Evolutionary conservation across 345 rosid genomes (phyloP).

Genomic region (Clausena lansium): DNA sequence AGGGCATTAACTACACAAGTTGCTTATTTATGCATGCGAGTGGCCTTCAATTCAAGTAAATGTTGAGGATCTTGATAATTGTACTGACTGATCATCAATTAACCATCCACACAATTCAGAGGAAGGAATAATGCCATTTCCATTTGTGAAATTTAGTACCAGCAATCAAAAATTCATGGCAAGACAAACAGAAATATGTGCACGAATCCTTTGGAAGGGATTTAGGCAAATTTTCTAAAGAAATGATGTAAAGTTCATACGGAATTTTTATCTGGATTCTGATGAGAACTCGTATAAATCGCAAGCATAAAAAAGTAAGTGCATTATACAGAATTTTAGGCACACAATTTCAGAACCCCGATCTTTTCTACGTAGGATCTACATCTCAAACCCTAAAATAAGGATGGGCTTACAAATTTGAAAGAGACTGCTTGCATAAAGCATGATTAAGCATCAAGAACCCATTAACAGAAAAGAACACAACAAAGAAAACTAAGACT

Average conservation of each 20-base stretch:
- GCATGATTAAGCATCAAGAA: not conserved
- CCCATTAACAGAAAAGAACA: not conserved
- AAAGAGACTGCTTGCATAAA: not conserved
- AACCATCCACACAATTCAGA: not conserved
- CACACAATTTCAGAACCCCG: not conserved
- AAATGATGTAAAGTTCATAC: no score
- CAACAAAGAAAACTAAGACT: not conserved
- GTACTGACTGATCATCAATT: not conserved
- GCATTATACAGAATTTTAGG: no score
- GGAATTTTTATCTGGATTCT: not conserved
- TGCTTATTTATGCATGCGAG: not conserved
- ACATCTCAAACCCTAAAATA: not conserved
- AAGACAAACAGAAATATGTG: not conserved
- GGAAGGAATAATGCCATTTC: not conserved
- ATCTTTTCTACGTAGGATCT: not conserved
- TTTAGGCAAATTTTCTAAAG: no score
- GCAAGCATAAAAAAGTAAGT: not conserved
- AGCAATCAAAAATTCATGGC: not conserved
- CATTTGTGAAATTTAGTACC: not conserved
- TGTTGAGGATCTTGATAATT: not conserved
- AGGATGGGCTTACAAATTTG: not conserved
- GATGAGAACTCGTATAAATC: not conserved
- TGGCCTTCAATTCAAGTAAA: not conserved
- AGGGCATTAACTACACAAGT: not conserved
- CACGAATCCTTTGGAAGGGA: not conserved